Conservation (phyloP, 139 green algal species). For the Chlamydomonas sp. region DNA sequence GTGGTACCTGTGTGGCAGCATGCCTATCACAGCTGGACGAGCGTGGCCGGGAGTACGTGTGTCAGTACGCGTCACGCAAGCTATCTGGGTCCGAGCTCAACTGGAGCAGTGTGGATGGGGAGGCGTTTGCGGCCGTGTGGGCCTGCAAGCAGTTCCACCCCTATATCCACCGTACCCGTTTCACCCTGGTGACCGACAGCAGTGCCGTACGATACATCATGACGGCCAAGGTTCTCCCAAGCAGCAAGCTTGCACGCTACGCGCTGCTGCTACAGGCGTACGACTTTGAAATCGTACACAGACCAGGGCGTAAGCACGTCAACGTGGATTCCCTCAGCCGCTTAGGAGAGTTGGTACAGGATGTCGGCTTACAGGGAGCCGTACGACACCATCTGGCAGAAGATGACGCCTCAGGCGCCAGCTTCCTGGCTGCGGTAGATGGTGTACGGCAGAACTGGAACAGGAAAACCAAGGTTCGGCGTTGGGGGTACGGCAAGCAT, state of each 20-base stretch:
- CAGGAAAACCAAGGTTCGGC: no score
- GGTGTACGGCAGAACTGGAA: no score
- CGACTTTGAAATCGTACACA: slow-evolving; percentile 29
- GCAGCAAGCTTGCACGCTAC: slow-evolving; percentile 31
- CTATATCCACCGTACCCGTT: slow-evolving; percentile 36
- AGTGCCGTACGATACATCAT: slow-evolving; percentile 12
- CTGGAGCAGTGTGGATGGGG: slow-evolving; percentile 33
- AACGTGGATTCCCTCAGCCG: slow-evolving; percentile 28
- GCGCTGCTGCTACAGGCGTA: slow-evolving; percentile 36
- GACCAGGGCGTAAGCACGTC: background rate
- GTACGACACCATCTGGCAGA: no score
- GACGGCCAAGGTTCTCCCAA: slow-evolving; percentile 3
- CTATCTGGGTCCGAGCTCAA: background rate
- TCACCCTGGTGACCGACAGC: slow-evolving; percentile 45
- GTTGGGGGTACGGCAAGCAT: no score
- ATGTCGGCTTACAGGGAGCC: no score
- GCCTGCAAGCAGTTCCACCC: slow-evolving; percentile 29
- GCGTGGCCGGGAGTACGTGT: no score
- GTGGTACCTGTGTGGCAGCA: no score
- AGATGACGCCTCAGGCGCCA: no score
- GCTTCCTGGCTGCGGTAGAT: no score
- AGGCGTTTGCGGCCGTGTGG: slow-evolving; percentile 31
- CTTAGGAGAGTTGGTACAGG: background rate
- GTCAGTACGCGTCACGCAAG: no score
- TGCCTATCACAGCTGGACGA: no score